Evolutionary conservation across 768 basidiomycete species (phyloP).

Genomic region (Tylopilus balloui): DNA sequence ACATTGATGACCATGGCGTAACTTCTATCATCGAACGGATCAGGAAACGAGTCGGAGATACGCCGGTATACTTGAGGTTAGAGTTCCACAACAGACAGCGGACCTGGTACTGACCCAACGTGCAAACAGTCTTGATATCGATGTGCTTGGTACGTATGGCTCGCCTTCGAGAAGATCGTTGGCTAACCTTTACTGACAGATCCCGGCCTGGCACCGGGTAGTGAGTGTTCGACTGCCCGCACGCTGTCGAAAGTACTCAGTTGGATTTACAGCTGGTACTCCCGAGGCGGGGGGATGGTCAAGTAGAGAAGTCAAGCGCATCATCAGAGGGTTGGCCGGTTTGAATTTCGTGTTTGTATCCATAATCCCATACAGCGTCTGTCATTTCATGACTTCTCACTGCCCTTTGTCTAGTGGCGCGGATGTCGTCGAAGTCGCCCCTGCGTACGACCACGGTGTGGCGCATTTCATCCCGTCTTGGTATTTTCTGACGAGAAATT

Average conservation of each 20-base stretch:
- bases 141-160: slow-evolving; percentile 58
- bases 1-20: slow-evolving; percentile 78
- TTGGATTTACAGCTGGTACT: slow-evolving; percentile 58
- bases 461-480: neutral
- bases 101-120: neutral
- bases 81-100: neutral
- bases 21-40: slow-evolving; percentile 67
- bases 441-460: slow-evolving; percentile 26
- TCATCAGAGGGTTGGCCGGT: slow-evolving; percentile 73
- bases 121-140: slow-evolving; percentile 63
- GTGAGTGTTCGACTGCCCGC: slow-evolving; percentile 37
- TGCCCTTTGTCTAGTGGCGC: slow-evolving; percentile 13
- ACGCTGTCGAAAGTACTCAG: neutral
- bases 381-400: neutral
- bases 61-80: slow-evolving; percentile 72
- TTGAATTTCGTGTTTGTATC: slow-evolving; percentile 69
- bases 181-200: slow-evolving; percentile 37
- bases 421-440: slow-evolving; percentile 25
- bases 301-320: slow-evolving; percentile 73
- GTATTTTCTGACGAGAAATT: slow-evolving; percentile 5
- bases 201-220: slow-evolving; percentile 75
- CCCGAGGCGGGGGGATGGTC: slow-evolving; percentile 87
- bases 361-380: too few relatives aligned
- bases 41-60: slow-evolving; percentile 63
- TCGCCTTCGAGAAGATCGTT: neutral